These are phyloP conservation scores for Glycyrrhiza uralensis DNA, from an alignment of 306 rosid genomes.

Conservation along the genomic window DNA sequence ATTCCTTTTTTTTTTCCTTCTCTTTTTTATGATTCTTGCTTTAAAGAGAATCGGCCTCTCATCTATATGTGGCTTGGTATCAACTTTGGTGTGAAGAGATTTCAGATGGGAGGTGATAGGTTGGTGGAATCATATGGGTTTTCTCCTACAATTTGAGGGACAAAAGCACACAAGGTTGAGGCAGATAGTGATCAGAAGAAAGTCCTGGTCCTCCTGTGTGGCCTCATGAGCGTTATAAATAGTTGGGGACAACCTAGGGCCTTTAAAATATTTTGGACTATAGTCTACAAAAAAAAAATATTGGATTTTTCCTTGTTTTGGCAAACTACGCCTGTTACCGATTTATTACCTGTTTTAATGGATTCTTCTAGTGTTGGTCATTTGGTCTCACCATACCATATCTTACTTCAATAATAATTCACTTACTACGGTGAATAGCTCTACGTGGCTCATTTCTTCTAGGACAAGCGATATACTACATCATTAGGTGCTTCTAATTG, in stretches of 20 bases:
- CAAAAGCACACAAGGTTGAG: constrained; percentile 53
- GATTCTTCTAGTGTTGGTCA: constrained; percentile 34
- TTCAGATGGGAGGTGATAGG: constrained; percentile 38
- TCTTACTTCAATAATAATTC: constrained; percentile 10
- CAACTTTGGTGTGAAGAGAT: constrained; percentile 30
- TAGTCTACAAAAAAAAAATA: constrained; percentile 20
- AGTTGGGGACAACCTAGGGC: constrained; percentile 71
- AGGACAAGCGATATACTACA: background rate
- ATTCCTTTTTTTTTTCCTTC: constrained; percentile 28
- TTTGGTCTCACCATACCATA: constrained; percentile 30
- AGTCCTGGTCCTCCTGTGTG: constrained; percentile 42
- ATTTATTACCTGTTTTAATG: constrained; percentile 39
- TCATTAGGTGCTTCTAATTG: background rate
- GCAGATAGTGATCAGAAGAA: constrained; percentile 53
- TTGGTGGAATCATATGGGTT: constrained; percentile 51
- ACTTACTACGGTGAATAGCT: constrained; percentile 14
- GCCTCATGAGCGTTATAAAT: constrained; percentile 56
- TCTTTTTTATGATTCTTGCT: constrained; percentile 23
- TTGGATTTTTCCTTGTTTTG: constrained; percentile 54
- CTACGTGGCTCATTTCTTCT: background rate
- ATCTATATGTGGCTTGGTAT: constrained; percentile 25
- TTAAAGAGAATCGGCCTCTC: constrained; percentile 36
- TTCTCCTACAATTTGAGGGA: constrained; percentile 46
- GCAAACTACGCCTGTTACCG: constrained; percentile 53
- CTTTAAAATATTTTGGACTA: constrained; percentile 51